Percentiles rank a stretch among this genome's conserved stretches.
phyloP scores from a whole-genome alignment of 1,284 basidiomycete genomes.

The Sanghuangporus baumii region DNA sequence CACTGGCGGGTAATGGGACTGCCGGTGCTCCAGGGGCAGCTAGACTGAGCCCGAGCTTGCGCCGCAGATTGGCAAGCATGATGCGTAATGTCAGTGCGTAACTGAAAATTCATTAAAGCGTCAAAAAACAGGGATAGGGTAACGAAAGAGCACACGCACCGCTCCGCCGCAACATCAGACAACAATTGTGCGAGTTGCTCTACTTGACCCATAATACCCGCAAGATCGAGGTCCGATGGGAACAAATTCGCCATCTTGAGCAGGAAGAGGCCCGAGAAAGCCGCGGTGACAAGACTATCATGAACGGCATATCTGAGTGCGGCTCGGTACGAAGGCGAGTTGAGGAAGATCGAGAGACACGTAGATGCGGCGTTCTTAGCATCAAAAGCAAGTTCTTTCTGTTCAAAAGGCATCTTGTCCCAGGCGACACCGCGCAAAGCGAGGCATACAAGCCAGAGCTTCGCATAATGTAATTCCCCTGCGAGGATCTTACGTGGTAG shows the following conservation, averaged over 20 bases:
- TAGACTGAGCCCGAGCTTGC: slow-evolving; percentile 71
- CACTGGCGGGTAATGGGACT: slow-evolving; percentile 43
- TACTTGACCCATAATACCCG: slow-evolving; percentile 69
- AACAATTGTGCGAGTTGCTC: slow-evolving; percentile 80
- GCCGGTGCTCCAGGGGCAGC: slow-evolving; percentile 38
- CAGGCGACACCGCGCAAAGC: slow-evolving; percentile 86
- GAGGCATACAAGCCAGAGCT: slow-evolving; percentile 90
- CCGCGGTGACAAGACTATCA: slow-evolving; percentile 86
- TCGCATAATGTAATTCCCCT: slow-evolving; percentile 85
- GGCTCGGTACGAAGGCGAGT: slow-evolving; percentile 71
- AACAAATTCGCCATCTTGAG: slow-evolving; percentile 89
- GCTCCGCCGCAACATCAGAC: slow-evolving; percentile 83
- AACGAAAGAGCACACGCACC: slow-evolving; percentile 35
- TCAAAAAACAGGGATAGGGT: neutral
- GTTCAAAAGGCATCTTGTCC: slow-evolving; percentile 93
- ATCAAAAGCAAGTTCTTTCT: slow-evolving; percentile 89
- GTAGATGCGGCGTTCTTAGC: slow-evolving; percentile 88
- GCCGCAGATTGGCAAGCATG: slow-evolving; percentile 84
- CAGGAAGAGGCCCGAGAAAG: slow-evolving; percentile 88
- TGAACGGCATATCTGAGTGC: slow-evolving; percentile 87
- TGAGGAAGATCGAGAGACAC: slow-evolving; percentile 77
- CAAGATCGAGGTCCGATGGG: slow-evolving; percentile 73
- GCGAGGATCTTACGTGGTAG: slow-evolving; percentile 81
- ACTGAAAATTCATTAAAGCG: slow-evolving; percentile 30
- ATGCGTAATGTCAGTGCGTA: slow-evolving; percentile 86